A percentile compares a stretch with the other conserved stretches of the same genome.
Conservation (phyloP, 805 yeast genomes). For the Yueomyces sinensis region DNA sequence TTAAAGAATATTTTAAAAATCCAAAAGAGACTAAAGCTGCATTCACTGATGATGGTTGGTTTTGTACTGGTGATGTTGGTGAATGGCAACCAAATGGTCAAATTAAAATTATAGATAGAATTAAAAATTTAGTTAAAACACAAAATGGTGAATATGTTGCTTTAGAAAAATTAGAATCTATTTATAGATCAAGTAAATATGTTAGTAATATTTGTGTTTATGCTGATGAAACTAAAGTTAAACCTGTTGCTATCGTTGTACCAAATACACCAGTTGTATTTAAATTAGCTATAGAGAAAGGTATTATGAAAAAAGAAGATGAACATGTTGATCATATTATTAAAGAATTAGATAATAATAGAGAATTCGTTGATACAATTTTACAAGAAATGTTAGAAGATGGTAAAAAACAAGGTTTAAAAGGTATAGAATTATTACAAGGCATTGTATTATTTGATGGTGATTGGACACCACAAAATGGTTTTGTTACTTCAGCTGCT, state of each 20-base stretch:
- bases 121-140: slow-evolving; percentile 92
- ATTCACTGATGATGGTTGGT: slow-evolving; percentile 82
- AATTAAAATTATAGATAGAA: slow-evolving; percentile 78
- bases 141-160: slow-evolving; percentile 96
- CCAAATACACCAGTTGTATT: slow-evolving; percentile 61
- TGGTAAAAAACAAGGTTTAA: slow-evolving; percentile 68
- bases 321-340: slow-evolving; percentile 28
- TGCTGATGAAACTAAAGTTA: slow-evolving; percentile 77
- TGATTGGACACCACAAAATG: slow-evolving; percentile 98
- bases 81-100: slow-evolving; percentile 80
- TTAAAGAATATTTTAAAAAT: slow-evolving; percentile 70
- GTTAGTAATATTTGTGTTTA: slow-evolving; percentile 83
- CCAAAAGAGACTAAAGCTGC: slow-evolving; percentile 68
- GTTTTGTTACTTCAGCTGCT: slow-evolving; percentile 89
- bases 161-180: slow-evolving; percentile 82
- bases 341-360: slow-evolving; percentile 31
- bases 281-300: slow-evolving; percentile 44
- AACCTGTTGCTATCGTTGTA: slow-evolving; percentile 83
- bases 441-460: slow-evolving; percentile 72
- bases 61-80: slow-evolving; percentile 92
- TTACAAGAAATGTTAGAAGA: slow-evolving; percentile 51
- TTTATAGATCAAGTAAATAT: slow-evolving; percentile 70
- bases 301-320: slow-evolving; percentile 34
- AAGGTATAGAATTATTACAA: slow-evolving; percentile 72
- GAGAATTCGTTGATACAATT: slow-evolving; percentile 41